These are phyloP conservation scores for Crithidia expoeki DNA, from an alignment of 208 protist species.

Conservation along the genomic window DNA sequence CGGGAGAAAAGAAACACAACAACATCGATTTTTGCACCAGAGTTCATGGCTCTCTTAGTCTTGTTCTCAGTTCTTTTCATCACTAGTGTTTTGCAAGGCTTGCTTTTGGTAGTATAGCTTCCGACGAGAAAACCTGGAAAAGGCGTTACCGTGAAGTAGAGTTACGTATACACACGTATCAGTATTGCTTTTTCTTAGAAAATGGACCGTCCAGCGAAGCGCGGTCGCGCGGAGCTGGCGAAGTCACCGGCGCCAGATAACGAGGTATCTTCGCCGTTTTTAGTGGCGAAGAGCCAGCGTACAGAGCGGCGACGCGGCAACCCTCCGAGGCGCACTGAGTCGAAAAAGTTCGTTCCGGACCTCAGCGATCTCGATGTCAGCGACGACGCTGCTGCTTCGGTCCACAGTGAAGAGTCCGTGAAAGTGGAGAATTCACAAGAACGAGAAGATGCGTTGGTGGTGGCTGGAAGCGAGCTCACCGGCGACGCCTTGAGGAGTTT, in stretches of 20 bases:
- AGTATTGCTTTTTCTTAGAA: too few species aligned
- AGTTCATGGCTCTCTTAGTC: too few species aligned
- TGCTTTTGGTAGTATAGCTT: too few species aligned
- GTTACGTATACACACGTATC: background rate
- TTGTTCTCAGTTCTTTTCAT: too few species aligned
- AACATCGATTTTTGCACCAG: too few species aligned
- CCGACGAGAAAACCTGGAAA: too few species aligned
- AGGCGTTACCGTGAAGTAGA: too few species aligned
- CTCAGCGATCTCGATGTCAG: slow-evolving; percentile 1
- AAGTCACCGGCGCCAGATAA: background rate
- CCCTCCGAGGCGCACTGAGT: slow-evolving; percentile 5
- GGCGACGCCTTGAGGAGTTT: slow-evolving; percentile 70
- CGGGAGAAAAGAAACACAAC: too few species aligned
- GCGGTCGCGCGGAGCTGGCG: slow-evolving; percentile 1
- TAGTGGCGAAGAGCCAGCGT: background rate
- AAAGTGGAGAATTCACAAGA: slow-evolving; percentile 36
- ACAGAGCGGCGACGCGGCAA: background rate
- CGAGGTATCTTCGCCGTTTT: background rate
- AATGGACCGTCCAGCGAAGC: slow-evolving; percentile 16
- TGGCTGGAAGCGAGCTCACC: slow-evolving; percentile 50
- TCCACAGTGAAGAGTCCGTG: slow-evolving; percentile 31
- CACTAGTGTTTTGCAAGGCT: too few species aligned
- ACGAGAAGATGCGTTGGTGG: slow-evolving; percentile 53
- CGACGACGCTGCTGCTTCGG: slow-evolving; percentile 10
- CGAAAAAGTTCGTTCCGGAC: slow-evolving; percentile 31